phyloP scores from a whole-genome alignment of 352 stramenopile species.

The Phytophthora kernoviae region DNA sequence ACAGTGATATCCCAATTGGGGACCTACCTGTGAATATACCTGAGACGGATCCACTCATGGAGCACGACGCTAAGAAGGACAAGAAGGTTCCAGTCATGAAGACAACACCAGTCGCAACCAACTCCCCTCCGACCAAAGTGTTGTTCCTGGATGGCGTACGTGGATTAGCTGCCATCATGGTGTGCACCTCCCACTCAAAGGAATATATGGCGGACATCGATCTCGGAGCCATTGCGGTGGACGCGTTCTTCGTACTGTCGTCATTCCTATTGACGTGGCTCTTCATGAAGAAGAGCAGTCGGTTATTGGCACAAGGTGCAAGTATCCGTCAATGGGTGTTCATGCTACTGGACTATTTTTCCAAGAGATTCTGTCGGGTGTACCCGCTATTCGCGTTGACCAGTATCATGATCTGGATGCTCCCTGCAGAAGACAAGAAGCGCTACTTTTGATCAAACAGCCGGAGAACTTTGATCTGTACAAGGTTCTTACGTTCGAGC shows the following conservation, averaged over 20 bases:
- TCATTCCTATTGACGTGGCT: conserved; percentile 48
- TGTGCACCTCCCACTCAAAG: conserved; percentile 35
- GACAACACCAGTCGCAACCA: neutral
- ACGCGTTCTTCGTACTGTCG: conserved; percentile 56
- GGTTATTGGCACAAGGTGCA: conserved; percentile 25
- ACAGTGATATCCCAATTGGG: conserved; percentile 1
- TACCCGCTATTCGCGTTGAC: conserved; percentile 56
- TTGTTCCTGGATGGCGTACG: conserved; percentile 47
- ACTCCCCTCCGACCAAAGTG: conserved; percentile 18
- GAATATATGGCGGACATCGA: conserved; percentile 34
- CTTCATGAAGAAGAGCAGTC: conserved; percentile 38
- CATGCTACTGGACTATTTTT: conserved; percentile 47
- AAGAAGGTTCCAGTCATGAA: conserved; percentile 3
- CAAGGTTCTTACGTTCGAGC: conserved; percentile 46
- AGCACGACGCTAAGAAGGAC: conserved; percentile 6
- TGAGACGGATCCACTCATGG: conserved; percentile 5
- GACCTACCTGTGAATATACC: conserved; percentile 10
- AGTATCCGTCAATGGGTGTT: conserved; percentile 25
- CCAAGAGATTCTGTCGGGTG: conserved; percentile 55
- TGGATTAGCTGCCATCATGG: conserved; percentile 42
- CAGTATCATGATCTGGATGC: conserved; percentile 31
- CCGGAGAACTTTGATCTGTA: conserved; percentile 33
- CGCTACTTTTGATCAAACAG: conserved; percentile 37
- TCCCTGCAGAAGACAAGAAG: conserved; percentile 25
- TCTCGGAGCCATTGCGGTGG: conserved; percentile 36